phyloP scores from a whole-genome alignment of 495 filamentous ascomycete species.

The Neurospora pannonica region DNA sequence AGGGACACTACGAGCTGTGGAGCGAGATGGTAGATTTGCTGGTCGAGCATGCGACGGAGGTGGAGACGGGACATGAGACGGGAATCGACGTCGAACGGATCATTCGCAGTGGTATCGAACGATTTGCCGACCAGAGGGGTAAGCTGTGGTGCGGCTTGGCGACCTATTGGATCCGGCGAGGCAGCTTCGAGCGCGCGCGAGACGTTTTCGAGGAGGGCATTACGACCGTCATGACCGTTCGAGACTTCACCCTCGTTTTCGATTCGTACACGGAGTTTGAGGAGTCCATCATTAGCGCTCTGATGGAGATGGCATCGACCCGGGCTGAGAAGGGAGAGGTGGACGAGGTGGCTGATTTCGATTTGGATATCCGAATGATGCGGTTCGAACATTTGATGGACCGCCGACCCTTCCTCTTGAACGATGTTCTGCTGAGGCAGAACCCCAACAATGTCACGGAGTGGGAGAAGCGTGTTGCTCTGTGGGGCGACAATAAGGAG shows the following conservation, averaged over 20 bases:
- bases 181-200: conserved; percentile 78
- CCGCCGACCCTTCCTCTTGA: conserved; percentile 88
- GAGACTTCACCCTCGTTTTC: conserved; percentile 94
- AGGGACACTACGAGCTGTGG: conserved; percentile 95
- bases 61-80: conserved; percentile 67
- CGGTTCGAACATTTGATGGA: conserved; percentile 98
- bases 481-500: conserved; percentile 90
- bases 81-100: conserved; percentile 91
- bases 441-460: conserved; percentile 95
- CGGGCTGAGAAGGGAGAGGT: conserved; percentile 73
- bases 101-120: conserved; percentile 82
- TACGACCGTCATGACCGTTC: conserved; percentile 97
- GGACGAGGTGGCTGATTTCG: conserved; percentile 84
- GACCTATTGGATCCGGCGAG: conserved; percentile 92
- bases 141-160: conserved; percentile 95
- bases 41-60: conserved; percentile 80
- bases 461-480: conserved; percentile 90
- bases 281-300: conserved; percentile 81
- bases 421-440: conserved; percentile 90
- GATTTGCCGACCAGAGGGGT: conserved; percentile 89
- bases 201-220: conserved; percentile 97
- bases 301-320: conserved; percentile 80
- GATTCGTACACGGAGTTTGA: conserved; percentile 96
- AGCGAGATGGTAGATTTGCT: conserved; percentile 95
- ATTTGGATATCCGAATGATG: conserved; percentile 95